phyloP scores from a whole-genome alignment of 208 protist genomes.

The Trypanosoma lewisi region DNA sequence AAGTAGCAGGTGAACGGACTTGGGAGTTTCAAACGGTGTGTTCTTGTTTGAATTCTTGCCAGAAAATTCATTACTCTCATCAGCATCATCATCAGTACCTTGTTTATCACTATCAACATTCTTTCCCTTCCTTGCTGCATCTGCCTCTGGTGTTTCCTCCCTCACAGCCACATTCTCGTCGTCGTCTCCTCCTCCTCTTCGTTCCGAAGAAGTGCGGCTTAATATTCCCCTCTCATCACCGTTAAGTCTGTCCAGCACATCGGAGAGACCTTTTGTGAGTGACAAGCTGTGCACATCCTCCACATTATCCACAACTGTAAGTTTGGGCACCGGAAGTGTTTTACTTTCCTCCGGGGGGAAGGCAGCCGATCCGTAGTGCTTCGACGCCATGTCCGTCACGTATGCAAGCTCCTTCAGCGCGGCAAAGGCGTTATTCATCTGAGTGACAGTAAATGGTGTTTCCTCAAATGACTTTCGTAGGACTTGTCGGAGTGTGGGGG shows the following conservation, averaged over 20 bases:
- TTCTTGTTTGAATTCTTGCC: slow-evolving; percentile 7
- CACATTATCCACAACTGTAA: slow-evolving; percentile 40
- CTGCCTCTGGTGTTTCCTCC: slow-evolving; percentile 22
- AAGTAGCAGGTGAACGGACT: slow-evolving; percentile 65
- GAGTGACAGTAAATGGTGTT: slow-evolving; percentile 61
- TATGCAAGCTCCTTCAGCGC: slow-evolving; percentile 75
- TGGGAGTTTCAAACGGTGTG: slow-evolving; percentile 27
- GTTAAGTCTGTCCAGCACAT: slow-evolving; percentile 37
- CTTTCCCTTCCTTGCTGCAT: slow-evolving; percentile 7
- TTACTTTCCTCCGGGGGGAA: background rate
- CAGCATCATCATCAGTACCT: slow-evolving; percentile 5
- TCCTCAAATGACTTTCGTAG: slow-evolving; percentile 57
- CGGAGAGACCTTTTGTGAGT: slow-evolving; percentile 47
- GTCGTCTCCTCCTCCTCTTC: too few species aligned
- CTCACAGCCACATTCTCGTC: slow-evolving; percentile 18
- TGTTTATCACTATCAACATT: slow-evolving; percentile 2
- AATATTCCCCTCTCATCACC: slow-evolving; percentile 8
- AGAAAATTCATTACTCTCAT: background rate
- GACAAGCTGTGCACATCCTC: slow-evolving; percentile 42
- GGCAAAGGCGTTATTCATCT: slow-evolving; percentile 70
- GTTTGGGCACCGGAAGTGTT: slow-evolving; percentile 23
- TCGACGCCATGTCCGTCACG: slow-evolving; percentile 35
- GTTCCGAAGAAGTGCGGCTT: slow-evolving; percentile 2
- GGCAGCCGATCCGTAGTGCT: slow-evolving; percentile 3
- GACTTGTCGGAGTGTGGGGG: slow-evolving; percentile 2